Conservation (phyloP, 164 flowering plant genomes). For the Chimonanthus salicifolius region DNA sequence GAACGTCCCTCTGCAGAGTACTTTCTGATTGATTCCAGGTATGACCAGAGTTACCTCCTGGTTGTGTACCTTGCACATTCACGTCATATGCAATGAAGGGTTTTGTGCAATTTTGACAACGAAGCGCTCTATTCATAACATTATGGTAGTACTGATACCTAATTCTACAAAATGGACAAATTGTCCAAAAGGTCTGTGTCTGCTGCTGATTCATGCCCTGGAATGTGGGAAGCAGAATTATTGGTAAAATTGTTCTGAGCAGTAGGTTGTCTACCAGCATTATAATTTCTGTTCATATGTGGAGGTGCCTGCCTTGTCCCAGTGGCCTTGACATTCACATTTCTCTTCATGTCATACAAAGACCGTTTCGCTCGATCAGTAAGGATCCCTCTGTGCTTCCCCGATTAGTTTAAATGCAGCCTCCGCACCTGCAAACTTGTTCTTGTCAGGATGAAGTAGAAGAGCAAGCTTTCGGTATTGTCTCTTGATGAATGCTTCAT, state of each 20-base stretch:
- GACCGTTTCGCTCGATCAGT: slow-evolving; percentile 38
- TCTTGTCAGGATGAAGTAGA: slow-evolving; percentile 83
- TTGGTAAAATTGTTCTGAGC: slow-evolving; percentile 13
- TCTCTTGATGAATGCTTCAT: slow-evolving; percentile 62
- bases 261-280: slow-evolving; percentile 15
- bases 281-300: slow-evolving; percentile 4
- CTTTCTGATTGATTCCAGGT: not conserved
- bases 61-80: slow-evolving; percentile 14
- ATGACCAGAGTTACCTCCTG: not conserved
- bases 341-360: slow-evolving; percentile 43
- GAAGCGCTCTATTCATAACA: slow-evolving; percentile 17
- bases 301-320: not conserved
- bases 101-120: slow-evolving; percentile 27
- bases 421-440: slow-evolving; percentile 77
- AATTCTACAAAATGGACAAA: slow-evolving; percentile 27
- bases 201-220: slow-evolving; percentile 20
- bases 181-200: slow-evolving; percentile 32
- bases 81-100: slow-evolving; percentile 29
- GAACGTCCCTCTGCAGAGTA: not conserved
- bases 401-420: slow-evolving; percentile 79
- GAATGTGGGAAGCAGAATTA: slow-evolving; percentile 10
- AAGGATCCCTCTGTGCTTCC: slow-evolving; percentile 69
- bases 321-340: not conserved
- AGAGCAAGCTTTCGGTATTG: slow-evolving; percentile 77
- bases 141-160: slow-evolving; percentile 28